Percentiles rank a stretch among this genome's conserved stretches.
These are phyloP conservation scores for Naganishia albida DNA, from an alignment of 1,284 basidiomycete species.

Conservation along the genomic window DNA sequence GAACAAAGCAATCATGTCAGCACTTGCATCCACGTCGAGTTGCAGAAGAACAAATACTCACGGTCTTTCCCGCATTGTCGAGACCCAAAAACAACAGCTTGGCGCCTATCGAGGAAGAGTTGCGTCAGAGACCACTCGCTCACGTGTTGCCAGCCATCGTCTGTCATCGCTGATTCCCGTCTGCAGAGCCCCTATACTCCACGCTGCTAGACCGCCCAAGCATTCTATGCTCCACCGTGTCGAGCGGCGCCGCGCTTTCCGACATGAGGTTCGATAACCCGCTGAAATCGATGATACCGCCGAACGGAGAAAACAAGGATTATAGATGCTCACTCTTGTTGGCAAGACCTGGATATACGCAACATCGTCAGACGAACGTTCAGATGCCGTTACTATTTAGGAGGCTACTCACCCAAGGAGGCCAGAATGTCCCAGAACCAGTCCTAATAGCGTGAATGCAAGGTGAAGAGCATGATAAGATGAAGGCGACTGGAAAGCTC, in stretches of 20 bases:
- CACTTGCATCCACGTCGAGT: no score
- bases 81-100: conserved; percentile 99
- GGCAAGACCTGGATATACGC: conserved; percentile 68
- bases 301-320: not conserved
- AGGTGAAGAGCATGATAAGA: not conserved
- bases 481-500: not conserved
- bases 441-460: conserved; percentile 55
- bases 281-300: not conserved
- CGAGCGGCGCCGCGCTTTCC: not conserved
- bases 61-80: conserved; percentile 99
- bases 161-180: not conserved
- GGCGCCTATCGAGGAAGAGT: conserved; percentile 57
- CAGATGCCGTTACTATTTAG: no score
- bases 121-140: not conserved
- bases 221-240: no score
- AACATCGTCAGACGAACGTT: not conserved
- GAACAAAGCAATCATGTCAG: conserved; percentile 25
- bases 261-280: not conserved
- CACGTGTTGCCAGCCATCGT: not conserved
- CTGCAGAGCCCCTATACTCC: no score
- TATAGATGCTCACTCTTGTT: conserved; percentile 84
- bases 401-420: conserved; percentile 69
- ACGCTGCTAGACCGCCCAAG: no score
- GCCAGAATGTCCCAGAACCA: conserved; percentile 95
- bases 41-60: conserved; percentile 47